Conservation (phyloP, 139 green algal genomes). For the Ostreobium quekettii region DNA sequence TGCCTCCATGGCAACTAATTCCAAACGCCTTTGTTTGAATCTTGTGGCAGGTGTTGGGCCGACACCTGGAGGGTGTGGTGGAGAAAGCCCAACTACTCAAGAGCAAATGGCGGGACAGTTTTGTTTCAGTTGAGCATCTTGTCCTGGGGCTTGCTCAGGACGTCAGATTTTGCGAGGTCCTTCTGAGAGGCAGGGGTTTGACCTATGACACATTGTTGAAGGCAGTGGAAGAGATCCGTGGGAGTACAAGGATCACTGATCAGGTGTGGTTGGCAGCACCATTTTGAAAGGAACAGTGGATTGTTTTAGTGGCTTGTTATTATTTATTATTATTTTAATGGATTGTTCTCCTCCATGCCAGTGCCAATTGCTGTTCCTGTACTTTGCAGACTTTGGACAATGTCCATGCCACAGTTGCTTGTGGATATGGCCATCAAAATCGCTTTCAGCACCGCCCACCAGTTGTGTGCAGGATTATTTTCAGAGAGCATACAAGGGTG, state of each 20-base stretch:
- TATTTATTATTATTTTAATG: no score
- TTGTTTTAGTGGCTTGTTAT: no score
- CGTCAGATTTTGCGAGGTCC: conserved; percentile 51
- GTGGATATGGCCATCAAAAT: no score
- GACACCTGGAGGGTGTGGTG: conserved; percentile 83
- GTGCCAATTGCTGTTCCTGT: no score
- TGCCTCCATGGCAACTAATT: no score
- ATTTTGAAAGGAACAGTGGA: background rate
- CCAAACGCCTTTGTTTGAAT: conserved; percentile 3
- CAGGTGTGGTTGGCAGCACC: background rate
- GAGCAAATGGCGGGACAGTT: conserved; percentile 67
- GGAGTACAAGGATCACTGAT: conserved; percentile 57
- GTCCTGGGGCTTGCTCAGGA: conserved; percentile 78
- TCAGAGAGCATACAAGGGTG: no score
- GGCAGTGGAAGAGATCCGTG: conserved; percentile 62
- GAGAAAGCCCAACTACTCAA: conserved; percentile 65
- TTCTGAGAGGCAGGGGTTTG: conserved; percentile 58
- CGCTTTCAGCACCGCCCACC: no score
- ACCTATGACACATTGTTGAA: conserved; percentile 61
- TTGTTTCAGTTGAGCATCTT: conserved; percentile 90
- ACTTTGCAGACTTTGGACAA: no score
- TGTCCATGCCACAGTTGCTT: no score
- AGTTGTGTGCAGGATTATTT: no score
- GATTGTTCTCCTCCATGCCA: no score
- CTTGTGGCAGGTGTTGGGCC: conserved; percentile 71